Base-by-base conservation (phyloP, 73 alveolate species). In the Paramecium octaurelia region DNA sequence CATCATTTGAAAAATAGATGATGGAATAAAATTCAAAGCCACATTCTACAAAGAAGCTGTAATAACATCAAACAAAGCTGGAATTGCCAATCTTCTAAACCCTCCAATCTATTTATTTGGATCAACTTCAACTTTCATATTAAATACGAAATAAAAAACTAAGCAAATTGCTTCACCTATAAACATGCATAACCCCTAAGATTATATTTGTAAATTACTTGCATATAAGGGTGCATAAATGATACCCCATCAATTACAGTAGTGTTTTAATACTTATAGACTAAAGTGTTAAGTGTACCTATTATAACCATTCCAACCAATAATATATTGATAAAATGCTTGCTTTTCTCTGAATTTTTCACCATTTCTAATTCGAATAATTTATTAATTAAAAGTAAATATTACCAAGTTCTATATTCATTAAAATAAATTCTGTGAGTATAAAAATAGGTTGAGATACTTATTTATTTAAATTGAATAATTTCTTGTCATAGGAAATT, bases 1-100 rank as follows among this genome's bases (percentile, higher is more conserved):
- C 48, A 98, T 77, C 99, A 98, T 98, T 92, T 98, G 95, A 92
- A 96, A 98, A n/a, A 98, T 95, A 23, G 97, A 86, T 18, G 99
- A 96, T 34, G 97, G 88, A 54, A 87, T 87, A 18, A 64, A 87
- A 57, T 87, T 86, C 43, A 87, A 68, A 2, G 93, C 86, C 0
- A 87, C 35, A 21, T 87, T 60, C 43, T 87, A 54, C 42, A 64
- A 42, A n/a, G 68, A 64, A 3, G 93, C 64, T 24, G 89, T 87
- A 23, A 87, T 64, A 50, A 58, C 83, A 87, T 87, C 93, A 14
- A 77, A 73, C 35, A 87, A 87, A 3, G 93, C 93, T 18, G 93
- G 89, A n/a, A 87, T 87, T 16, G 93, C 88, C 7, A 87, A 68
- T 36, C 40, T 43, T 24, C 31, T 48, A 38, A 35, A 87, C 16